phyloP scores from a whole-genome alignment of 257 asterid genomes.

The Gynochthodes officinalis region DNA sequence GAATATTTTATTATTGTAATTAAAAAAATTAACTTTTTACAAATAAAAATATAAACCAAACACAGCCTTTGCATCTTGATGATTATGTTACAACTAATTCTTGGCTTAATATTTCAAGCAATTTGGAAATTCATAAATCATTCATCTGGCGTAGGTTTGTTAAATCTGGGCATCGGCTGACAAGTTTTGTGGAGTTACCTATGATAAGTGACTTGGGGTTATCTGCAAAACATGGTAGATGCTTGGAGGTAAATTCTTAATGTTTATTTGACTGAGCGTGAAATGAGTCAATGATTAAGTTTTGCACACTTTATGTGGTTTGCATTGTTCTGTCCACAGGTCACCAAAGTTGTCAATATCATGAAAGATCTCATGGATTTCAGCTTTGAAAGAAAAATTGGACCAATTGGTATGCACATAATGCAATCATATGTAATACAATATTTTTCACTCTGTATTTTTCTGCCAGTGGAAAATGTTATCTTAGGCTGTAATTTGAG shows the following conservation, averaged over 20 bases:
- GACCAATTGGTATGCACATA: conserved; percentile 60
- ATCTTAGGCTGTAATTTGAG: no score
- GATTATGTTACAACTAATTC: no score
- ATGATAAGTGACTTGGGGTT: conserved; percentile 62
- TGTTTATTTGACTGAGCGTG: no score
- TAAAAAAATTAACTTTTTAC: no score
- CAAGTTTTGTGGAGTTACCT: conserved; percentile 40
- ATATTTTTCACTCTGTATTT: neutral
- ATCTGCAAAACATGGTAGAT: conserved; percentile 51
- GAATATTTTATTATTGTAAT: no score
- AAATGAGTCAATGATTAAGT: neutral
- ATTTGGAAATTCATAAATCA: neutral
- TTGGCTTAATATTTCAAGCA: no score
- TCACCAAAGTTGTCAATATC: conserved; percentile 50
- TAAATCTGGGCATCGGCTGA: conserved; percentile 32
- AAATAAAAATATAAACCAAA: no score
- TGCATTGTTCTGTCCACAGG: conserved; percentile 30
- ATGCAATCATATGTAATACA: neutral
- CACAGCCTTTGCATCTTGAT: no score
- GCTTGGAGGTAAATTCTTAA: conserved; percentile 52
- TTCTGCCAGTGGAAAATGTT: no score
- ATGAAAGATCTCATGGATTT: conserved; percentile 56
- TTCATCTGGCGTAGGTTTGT: conserved; percentile 31
- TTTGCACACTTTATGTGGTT: conserved; percentile 6
- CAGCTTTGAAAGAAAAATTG: conserved; percentile 33